Percentiles rank a stretch among this genome's conserved stretches.
Evolutionary conservation across 306 rosid genomes (phyloP).

Genomic region (apple (Malus domestica)): ASM211411v1 NC_041798.1:15461501-15462000

Average conservation of each 20-base stretch:
- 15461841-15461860: constrained; percentile 6
- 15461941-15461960: background rate
- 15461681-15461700: constrained; percentile 72
- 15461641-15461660: background rate
- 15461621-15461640: background rate
- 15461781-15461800: constrained; percentile 93
- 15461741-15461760: constrained; percentile 45
- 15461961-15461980: background rate
- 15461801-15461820: constrained; percentile 54
- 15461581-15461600: background rate
- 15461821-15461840: background rate
- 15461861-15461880: background rate
- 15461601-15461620: background rate
- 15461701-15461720: constrained; percentile 61
- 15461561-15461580: background rate
- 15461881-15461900: background rate
- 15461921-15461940: background rate
- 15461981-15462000: background rate
- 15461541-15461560: constrained; percentile 44
- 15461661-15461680: constrained; percentile 65
- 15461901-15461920: background rate
- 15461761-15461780: constrained; percentile 73
- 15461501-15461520: constrained; percentile 66
- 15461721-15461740: constrained; percentile 57
- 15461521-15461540: constrained; percentile 47